Evolutionary conservation across 257 asterid species (phyloP), one percentile per base, ranked within the genome.

Genomic region (Rubia yunnanensis): DNA sequence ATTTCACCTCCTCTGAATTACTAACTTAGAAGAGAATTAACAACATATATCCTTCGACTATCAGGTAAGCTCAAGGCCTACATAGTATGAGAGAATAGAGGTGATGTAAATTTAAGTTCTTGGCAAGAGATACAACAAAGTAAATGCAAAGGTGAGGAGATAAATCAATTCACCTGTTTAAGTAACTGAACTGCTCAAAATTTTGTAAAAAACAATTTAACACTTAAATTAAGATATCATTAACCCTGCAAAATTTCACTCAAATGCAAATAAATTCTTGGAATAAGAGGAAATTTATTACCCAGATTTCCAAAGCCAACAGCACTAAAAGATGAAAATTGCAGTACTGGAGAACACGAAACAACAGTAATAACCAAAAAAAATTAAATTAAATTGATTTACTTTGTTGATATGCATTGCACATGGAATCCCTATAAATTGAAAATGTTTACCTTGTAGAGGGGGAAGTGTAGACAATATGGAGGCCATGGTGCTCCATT

Each of bases 401-500:
- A 44, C 23, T 64, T 44, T 44, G 41, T 27, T 27, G 5, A 5
- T 27, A 2, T 3, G 30, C 32, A 30, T 23, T 23, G 60, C 17
- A n/a, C 54, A 23, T 14, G 68, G 48, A 67, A 28, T 46, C 38
- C 41, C 34, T 69, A 10, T n/a, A 65, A 52, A 66, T 22, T 1
- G 63, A 82, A 60, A 73, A 73, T 57, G 36, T 28, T 46, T 86
- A 94, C 99, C 96, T 82, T 72, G 73, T 65, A 82, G 53, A 66
- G 74, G 83, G 59, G 90, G 86, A 75, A 94, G 89, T 80, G 82
- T 86, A 63, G 95, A 82, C 74, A 94, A 75, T 76, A 90, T 86
- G 76, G 83, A 72, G 53, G 92, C 71, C 99, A 94, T 89, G 38
- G 81, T 86, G 79, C 75, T 81, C 97, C 99, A 94, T 76, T 77